Conservation (phyloP, 1,139 yeast species). For the Pneumocystis wakefieldiae region DNA sequence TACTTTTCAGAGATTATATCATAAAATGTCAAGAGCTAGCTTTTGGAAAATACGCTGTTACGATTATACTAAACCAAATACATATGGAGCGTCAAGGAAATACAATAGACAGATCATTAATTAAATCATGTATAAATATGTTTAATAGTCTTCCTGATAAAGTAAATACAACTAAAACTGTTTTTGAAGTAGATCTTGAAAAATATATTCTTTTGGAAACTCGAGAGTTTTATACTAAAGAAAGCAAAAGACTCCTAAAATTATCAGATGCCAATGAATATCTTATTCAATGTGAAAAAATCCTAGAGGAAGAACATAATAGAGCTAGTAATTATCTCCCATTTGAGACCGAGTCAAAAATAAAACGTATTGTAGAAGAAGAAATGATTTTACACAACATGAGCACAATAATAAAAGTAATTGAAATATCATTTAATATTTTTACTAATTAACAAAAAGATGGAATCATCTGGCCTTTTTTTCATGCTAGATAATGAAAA, state of each 20-base stretch:
- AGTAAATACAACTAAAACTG: constrained; percentile 27
- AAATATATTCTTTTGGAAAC: constrained; percentile 45
- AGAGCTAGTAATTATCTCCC: constrained; percentile 46
- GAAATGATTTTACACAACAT: constrained; percentile 49
- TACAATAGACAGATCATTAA: constrained; percentile 43
- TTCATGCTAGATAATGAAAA: constrained; percentile 37
- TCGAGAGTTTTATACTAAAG: constrained; percentile 37
- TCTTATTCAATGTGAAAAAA: constrained; percentile 39
- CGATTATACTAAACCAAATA: constrained; percentile 42
- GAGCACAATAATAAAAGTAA: constrained; percentile 34
- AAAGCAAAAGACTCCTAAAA: constrained; percentile 33
- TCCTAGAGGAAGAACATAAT: constrained; percentile 42
- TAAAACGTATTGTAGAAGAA: constrained; percentile 43
- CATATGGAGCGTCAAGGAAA: constrained; percentile 46
- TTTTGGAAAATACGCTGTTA: constrained; percentile 38
- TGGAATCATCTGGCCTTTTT: constrained; percentile 40
- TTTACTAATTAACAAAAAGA: not conserved
- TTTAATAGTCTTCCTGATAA: constrained; percentile 43
- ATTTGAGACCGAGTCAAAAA: constrained; percentile 36
- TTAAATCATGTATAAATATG: constrained; percentile 54
- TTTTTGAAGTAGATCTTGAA: constrained; percentile 53
- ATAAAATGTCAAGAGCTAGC: constrained; percentile 31
- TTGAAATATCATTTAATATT: not conserved
- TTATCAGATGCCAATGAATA: constrained; percentile 39
- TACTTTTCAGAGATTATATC: constrained; percentile 37